Conservation (phyloP, 169 alveolate genomes). For the Plasmodium vinckei region DNA sequence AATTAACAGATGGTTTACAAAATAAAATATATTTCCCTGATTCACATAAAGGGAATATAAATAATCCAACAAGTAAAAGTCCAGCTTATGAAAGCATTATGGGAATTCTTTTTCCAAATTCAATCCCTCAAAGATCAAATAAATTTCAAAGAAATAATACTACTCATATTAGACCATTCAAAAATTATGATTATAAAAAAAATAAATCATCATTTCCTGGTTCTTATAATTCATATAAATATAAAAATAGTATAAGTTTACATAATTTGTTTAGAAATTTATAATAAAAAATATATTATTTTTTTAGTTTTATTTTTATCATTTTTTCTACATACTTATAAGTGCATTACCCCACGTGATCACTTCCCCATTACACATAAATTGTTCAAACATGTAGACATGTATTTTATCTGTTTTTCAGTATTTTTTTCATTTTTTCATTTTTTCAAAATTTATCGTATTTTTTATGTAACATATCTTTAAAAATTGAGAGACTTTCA, state of each 20-base stretch:
- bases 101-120: slow-evolving; percentile 54
- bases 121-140: slow-evolving; percentile 14
- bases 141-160: background rate
- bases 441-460: background rate
- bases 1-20: background rate
- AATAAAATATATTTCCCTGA: slow-evolving; percentile 1
- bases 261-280: slow-evolving; percentile 40
- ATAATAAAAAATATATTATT: background rate
- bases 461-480: too few relatives aligned
- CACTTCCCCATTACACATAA: too few relatives aligned
- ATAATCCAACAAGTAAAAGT: slow-evolving; percentile 5
- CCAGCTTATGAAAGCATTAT: slow-evolving; percentile 66
- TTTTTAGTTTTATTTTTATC: background rate
- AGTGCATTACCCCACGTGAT: background rate
- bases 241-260: slow-evolving; percentile 24
- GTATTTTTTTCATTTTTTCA: slow-evolving; percentile 7
- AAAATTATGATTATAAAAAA: slow-evolving; percentile 25
- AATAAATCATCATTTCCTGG: slow-evolving; percentile 25
- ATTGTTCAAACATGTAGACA: background rate
- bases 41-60: background rate
- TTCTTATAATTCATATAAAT: background rate
- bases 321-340: background rate
- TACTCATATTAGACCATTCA: background rate
- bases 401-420: background rate
- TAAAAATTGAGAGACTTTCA: too few relatives aligned